Evolutionary conservation across 2,329 filamentous ascomycete genomes (phyloP).

Genomic region (Cordyceps fumosorosea): DNA sequence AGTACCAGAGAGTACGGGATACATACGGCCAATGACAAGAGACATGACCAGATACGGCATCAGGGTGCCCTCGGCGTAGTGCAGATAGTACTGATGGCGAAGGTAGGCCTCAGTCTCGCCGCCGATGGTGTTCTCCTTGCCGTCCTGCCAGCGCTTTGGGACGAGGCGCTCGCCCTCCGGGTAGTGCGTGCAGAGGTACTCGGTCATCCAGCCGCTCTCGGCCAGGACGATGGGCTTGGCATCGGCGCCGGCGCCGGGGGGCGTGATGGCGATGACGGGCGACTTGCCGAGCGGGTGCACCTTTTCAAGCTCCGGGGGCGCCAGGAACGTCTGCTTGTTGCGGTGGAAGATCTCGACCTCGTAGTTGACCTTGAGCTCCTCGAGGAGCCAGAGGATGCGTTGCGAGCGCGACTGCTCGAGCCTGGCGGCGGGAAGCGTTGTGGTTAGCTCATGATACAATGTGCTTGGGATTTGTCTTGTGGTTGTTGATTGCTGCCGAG

Average conservation of each 20-base stretch:
- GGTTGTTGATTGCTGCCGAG: neutral
- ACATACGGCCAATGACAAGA: conserved; percentile 50
- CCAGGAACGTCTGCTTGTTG: conserved; percentile 52
- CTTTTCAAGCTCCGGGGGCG: conserved; percentile 67
- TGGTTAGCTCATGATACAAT: neutral
- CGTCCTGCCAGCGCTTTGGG: conserved; percentile 49
- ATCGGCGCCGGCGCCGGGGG: conserved; percentile 27
- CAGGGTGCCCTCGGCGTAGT: conserved; percentile 79
- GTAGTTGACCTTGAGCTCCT: conserved; percentile 74
- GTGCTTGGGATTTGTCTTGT: neutral
- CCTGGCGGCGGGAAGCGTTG: conserved; percentile 42
- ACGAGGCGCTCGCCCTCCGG: conserved; percentile 38
- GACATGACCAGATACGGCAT: conserved; percentile 64
- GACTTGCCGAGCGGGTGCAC: conserved; percentile 85
- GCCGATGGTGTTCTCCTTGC: conserved; percentile 49
- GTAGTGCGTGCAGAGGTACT: conserved; percentile 71
- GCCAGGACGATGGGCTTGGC: conserved; percentile 58
- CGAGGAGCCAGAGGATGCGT: conserved; percentile 77
- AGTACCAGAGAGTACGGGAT: neutral
- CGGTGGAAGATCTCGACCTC: conserved; percentile 76
- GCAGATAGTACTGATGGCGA: conserved; percentile 63
- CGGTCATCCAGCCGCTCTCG: conserved; percentile 73
- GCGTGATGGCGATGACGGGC: conserved; percentile 64
- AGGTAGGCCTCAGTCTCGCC: conserved; percentile 57
- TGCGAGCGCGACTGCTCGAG: conserved; percentile 77